Percentiles rank a stretch among this genome's conserved stretches.
These are phyloP conservation scores for Starmerella potacharoeniae DNA, from an alignment of 805 yeast genomes.

Conservation along the genomic window DNA sequence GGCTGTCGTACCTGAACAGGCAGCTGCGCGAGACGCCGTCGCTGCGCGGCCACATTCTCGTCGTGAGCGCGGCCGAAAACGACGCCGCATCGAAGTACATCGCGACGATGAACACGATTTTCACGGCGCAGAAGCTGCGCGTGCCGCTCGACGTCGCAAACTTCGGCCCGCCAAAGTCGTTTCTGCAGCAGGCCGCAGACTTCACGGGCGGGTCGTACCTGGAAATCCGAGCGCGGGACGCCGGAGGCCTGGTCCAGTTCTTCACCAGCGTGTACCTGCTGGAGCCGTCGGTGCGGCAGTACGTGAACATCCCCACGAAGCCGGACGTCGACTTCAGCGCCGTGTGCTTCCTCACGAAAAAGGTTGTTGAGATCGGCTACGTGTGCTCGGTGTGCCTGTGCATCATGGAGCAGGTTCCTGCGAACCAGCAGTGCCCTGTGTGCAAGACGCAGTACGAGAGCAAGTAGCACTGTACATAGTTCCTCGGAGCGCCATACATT, in stretches of 20 bases:
- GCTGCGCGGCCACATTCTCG: constrained; percentile 54
- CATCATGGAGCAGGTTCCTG: constrained; percentile 42
- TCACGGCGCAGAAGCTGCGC: constrained; percentile 81
- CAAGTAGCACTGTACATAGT: neutral
- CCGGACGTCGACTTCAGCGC: constrained; percentile 87
- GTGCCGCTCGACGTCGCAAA: constrained; percentile 87
- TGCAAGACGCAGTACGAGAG: constrained; percentile 56
- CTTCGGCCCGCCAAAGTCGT: constrained; percentile 59
- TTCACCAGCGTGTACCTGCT: constrained; percentile 70
- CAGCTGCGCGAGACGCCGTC: constrained; percentile 36
- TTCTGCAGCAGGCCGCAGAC: constrained; percentile 90
- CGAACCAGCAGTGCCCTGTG: constrained; percentile 63
- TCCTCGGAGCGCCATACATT: no score
- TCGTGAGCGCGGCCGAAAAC: constrained; percentile 49
- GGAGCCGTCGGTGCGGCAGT: constrained; percentile 72
- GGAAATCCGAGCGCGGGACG: constrained; percentile 44
- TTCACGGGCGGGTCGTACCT: constrained; percentile 87
- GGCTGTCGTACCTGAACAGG: constrained; percentile 62
- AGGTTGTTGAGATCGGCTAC: constrained; percentile 81
- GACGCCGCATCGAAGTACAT: constrained; percentile 75
- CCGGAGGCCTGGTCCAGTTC: constrained; percentile 67
- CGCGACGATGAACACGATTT: constrained; percentile 88
- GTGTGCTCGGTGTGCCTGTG: constrained; percentile 94
- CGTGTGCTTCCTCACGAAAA: constrained; percentile 83
- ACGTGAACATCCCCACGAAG: constrained; percentile 69